Evolutionary conservation across 2,329 filamentous ascomycete genomes (phyloP).

Genomic region (Fusarium fujikuroi): DNA sequence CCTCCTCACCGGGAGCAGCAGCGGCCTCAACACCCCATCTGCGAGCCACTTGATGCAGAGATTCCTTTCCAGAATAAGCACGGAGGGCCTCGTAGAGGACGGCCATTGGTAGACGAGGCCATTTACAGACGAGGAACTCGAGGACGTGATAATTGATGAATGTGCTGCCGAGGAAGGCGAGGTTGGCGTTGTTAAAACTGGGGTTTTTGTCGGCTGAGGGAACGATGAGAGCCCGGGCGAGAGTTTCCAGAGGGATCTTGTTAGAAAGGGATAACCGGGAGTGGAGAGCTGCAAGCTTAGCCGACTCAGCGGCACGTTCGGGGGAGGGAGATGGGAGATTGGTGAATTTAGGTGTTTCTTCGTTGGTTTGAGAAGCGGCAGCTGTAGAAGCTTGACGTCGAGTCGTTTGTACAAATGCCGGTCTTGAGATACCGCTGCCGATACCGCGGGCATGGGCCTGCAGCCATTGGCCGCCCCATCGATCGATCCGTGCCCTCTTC

Average conservation of each 20-base stretch:
- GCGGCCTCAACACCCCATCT: constrained; percentile 94
- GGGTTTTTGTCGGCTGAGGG: constrained; percentile 82
- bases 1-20: constrained; percentile 87
- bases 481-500: constrained; percentile 56
- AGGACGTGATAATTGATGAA: constrained; percentile 89
- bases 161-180: constrained; percentile 83
- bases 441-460: constrained; percentile 40
- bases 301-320: constrained; percentile 74
- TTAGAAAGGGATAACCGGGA: constrained; percentile 85
- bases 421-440: constrained; percentile 30
- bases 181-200: constrained; percentile 87
- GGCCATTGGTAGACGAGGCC: constrained; percentile 89
- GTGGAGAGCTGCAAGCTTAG: constrained; percentile 92
- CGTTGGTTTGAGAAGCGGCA: constrained; percentile 37
- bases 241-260: constrained; percentile 84
- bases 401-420: constrained; percentile 39
- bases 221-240: constrained; percentile 88
- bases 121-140: constrained; percentile 88
- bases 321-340: constrained; percentile 77
- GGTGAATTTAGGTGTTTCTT: constrained; percentile 38
- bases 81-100: constrained; percentile 88
- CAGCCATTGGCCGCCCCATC: constrained; percentile 56
- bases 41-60: constrained; percentile 76
- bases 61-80: constrained; percentile 81
- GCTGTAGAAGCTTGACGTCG: constrained; percentile 49